A percentile compares a stretch with the other conserved stretches of the same genome.
Conservation (phyloP, 331 rosid species). For the Malus hybrid region DNA sequence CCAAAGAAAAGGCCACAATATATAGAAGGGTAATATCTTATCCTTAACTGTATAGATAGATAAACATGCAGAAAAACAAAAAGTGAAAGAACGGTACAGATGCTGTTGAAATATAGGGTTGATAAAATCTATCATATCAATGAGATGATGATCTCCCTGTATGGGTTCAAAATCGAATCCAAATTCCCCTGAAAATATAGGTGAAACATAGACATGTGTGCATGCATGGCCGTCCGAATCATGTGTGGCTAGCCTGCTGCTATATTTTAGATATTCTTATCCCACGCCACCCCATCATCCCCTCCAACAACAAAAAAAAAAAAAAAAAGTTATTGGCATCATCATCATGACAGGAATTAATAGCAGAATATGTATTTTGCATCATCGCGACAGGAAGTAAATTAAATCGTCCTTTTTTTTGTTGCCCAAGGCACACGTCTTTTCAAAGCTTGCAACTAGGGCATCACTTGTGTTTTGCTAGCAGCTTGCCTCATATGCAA, state of each 20-base stretch:
- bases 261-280: not conserved
- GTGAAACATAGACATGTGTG: not conserved
- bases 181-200: not conserved
- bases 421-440: too few relatives aligned
- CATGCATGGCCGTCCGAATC: not conserved
- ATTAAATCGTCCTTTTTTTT: not conserved
- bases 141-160: not conserved
- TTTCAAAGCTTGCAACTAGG: too few relatives aligned
- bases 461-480: too few relatives aligned
- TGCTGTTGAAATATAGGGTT: not conserved
- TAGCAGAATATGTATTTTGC: not conserved
- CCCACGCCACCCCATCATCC: not conserved
- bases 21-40: too few relatives aligned
- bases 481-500: too few relatives aligned
- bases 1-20: not conserved
- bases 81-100: not conserved
- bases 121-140: conserved; percentile 2
- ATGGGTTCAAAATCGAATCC: not conserved
- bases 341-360: not conserved
- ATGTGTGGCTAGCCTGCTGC: not conserved
- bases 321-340: not conserved
- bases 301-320: too few relatives aligned
- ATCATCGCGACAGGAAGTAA: not conserved
- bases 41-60: not conserved
- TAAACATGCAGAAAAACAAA: not conserved